Evolutionary conservation across 345 rosid species (phyloP).

Genomic region (Citrus australasica): DNA sequence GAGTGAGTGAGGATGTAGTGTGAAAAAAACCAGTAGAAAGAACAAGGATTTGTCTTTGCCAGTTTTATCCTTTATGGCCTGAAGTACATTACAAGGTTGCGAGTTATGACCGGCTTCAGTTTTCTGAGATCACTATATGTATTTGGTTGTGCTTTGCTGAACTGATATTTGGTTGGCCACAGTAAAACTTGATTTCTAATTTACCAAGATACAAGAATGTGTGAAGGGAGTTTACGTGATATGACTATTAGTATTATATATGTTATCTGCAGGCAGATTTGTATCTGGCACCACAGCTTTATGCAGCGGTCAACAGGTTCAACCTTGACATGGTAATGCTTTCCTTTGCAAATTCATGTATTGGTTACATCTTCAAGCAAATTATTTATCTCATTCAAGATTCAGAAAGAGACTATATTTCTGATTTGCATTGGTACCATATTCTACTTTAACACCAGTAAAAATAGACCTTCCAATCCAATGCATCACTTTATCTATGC

Average conservation of each 20-base stretch:
- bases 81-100: neutral
- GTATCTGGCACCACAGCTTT: conserved; percentile 72
- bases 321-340: conserved; percentile 66
- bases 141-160: neutral
- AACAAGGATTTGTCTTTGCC: neutral
- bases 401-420: neutral
- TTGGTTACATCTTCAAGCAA: neutral
- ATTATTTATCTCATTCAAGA: neutral
- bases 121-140: neutral
- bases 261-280: conserved; percentile 71
- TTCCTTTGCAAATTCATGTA: neutral
- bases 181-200: neutral
- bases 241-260: neutral
- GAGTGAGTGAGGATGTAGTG: neutral
- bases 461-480: no score
- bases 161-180: neutral
- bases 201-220: neutral
- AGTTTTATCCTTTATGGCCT: neutral
- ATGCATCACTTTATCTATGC: no score
- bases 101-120: neutral
- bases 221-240: no score
- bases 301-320: conserved; percentile 50
- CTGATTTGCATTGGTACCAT: neutral
- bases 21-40: neutral
- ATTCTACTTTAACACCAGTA: neutral